Evolutionary conservation across 106 monocot genomes (phyloP).

Genomic region (Alisma plantagoaquatica): DNA sequence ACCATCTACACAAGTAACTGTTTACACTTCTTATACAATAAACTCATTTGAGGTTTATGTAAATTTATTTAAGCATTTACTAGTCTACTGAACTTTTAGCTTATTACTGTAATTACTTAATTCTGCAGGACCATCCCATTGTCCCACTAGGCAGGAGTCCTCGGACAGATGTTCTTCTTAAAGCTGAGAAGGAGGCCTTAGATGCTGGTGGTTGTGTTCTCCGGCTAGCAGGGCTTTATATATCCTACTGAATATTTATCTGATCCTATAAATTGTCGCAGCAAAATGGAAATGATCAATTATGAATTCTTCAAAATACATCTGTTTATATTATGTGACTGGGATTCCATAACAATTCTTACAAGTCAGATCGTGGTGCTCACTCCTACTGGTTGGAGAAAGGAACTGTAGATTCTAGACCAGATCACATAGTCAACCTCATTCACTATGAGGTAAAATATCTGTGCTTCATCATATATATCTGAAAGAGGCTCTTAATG

Average conservation of each 20-base stretch:
- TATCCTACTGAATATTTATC: slow-evolving; percentile 72
- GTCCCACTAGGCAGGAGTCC: slow-evolving; percentile 74
- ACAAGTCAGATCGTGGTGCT: slow-evolving; percentile 74
- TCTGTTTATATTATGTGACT: no score
- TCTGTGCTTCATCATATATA: no score
- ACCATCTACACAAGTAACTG: no score
- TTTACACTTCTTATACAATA: no score
- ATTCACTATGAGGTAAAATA: slow-evolving; percentile 94
- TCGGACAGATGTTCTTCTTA: slow-evolving; percentile 76
- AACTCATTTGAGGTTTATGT: no score
- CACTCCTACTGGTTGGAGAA: slow-evolving; percentile 76
- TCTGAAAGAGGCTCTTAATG: no score
- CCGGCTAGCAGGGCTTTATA: slow-evolving; percentile 88
- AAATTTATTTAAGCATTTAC: no score
- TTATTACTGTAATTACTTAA: no score
- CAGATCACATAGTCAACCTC: slow-evolving; percentile 85
- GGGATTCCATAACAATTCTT: slow-evolving; percentile 28
- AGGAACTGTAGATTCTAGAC: slow-evolving; percentile 56
- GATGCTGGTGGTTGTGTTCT: slow-evolving; percentile 69
- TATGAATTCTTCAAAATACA: no score
- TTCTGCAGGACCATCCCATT: slow-evolving; percentile 53
- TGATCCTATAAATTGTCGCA: no score
- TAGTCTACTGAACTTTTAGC: no score
- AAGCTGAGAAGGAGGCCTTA: slow-evolving; percentile 62
- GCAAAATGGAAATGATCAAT: no score